Base-by-base conservation (phyloP, 78 protist genomes). In the Trichosphaerium sp. region DNA sequence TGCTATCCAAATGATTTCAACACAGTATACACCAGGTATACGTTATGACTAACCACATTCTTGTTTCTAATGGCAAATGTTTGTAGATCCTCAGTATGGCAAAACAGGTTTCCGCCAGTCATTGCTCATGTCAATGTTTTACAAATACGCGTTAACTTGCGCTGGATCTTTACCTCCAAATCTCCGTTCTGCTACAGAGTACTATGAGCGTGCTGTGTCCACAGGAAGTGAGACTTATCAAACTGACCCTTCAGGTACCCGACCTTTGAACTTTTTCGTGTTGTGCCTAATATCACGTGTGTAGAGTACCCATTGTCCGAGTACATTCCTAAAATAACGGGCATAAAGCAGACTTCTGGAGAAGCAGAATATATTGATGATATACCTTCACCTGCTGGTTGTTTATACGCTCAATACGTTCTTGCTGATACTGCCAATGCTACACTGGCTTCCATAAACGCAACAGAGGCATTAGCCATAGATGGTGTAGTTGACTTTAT, bases 401-500 rank as follows among this genome's bases (percentile, higher is more conserved):
- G 4, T 18, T 40, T 64, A n/a, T 60, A 6, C n/a, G 84, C 47
- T 11, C 74, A 57, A 4, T 42, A 48, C 15, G 43, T 63, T 40
- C n/a, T 29, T 34, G 2, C 71, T 6, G 38, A 39, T 18, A 43
- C 0, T 8, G 73, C 29, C 37, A 1, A 7, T 18, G 73, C 61
- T 21, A 43, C 38, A 37, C 0, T 56, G 3, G 65, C 1, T 7
- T 15, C 32, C 25, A 40, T 65, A 25, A 57, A 66, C 38, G 54
- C 35, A 10, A 34, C 60, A 12, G 69, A 41, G 1, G 74, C 66
- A 38, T 64, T 54, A 14, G 23, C 1, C 0, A n/a, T 44, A 39
- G 76, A 65, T 38, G 82, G 82, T 12, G 74, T 76, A 23, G 68
- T 68, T 29, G 40, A 35, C 42, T 32, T 58, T 15, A 25, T 66